These are phyloP conservation scores for Pythium brachiatum DNA, from an alignment of 352 stramenopile genomes.

Conservation along the genomic window DNA sequence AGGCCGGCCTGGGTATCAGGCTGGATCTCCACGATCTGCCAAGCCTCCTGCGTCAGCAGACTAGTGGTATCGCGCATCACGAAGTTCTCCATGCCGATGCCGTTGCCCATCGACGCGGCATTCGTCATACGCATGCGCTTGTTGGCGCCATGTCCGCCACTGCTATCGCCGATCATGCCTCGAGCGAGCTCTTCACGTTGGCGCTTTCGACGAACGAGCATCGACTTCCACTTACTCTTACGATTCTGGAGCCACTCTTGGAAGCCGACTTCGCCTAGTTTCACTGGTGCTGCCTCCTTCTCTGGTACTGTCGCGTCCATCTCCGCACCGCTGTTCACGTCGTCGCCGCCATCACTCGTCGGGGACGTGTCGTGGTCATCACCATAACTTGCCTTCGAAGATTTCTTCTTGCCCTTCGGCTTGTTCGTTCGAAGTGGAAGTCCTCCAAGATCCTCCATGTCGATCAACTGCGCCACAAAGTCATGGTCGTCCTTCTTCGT, in stretches of 20 bases:
- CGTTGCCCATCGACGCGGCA: conserved; percentile 23
- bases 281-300: conserved; percentile 24
- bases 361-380: conserved; percentile 13
- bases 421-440: conserved; percentile 7
- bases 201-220: conserved; percentile 55
- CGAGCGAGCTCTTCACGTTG: conserved; percentile 53
- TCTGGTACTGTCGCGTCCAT: conserved; percentile 7
- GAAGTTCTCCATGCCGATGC: conserved; percentile 81
- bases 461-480: conserved; percentile 62
- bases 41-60: conserved; percentile 59
- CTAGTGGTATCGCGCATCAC: conserved; percentile 52
- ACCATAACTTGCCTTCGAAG: background rate
- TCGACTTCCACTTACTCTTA: conserved; percentile 72
- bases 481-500: conserved; percentile 26
- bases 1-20: conserved; percentile 68
- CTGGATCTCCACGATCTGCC: conserved; percentile 82
- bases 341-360: conserved; percentile 12
- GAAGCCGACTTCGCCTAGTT: conserved; percentile 62
- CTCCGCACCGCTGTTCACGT: conserved; percentile 28
- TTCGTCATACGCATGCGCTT: conserved; percentile 20
- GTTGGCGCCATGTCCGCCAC: background rate
- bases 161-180: conserved; percentile 39
- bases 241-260: conserved; percentile 56
- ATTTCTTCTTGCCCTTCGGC: conserved; percentile 10
- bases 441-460: conserved; percentile 63